Evolutionary conservation across 2,329 filamentous ascomycete genomes (phyloP), one percentile per base, ranked within the genome.

Genomic region (Diplodia corticola): DNA sequence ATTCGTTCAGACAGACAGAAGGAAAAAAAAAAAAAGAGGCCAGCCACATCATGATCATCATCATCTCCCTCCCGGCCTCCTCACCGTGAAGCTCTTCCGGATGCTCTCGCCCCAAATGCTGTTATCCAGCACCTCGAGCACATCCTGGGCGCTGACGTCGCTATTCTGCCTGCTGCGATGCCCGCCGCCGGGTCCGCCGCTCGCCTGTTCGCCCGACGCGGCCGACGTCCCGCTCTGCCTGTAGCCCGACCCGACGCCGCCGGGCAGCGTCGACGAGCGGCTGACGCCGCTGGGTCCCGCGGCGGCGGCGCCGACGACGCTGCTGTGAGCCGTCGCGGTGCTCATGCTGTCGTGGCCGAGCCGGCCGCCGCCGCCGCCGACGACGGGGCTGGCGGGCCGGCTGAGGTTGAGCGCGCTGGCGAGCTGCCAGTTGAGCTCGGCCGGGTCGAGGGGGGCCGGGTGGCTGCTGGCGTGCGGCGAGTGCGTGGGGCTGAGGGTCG

Each of bases 91-190:
- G 80, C 92, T 96, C 69, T 92, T 86, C 69, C 93, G 85, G 70
- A 97, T 93, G 81, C 91, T 96, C 79, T 96, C 92, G 61, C 94
- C 91, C 94, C 94, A 98, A 17, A 91, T 89, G 20, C 92, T 95
- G 73, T 94, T 91, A 73, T 95, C 92, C 64, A 98, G 84, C 74
- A 95, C 91, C 70, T 93, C 88, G 76, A 93, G 87, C 70, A 96
- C 91, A 72, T 93, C 90, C 55, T 89, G 86, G 59, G 89, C 88
- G 73, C 88, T 92, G 66, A 93, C 89, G 5, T 84, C 83, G 76
- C 90, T 93, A 64, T 85, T 87, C 26, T 88, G 85, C 50, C 89
- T 81, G 71, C 86, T 86, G 74, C 83, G 86, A 15, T 71, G 67
- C 78, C 78, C 63, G 67, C 13, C 9, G 35, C 15, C 33, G 9